Conservation (phyloP, 179 eudicot genomes). For the Amaranthus tricolor region DNA sequence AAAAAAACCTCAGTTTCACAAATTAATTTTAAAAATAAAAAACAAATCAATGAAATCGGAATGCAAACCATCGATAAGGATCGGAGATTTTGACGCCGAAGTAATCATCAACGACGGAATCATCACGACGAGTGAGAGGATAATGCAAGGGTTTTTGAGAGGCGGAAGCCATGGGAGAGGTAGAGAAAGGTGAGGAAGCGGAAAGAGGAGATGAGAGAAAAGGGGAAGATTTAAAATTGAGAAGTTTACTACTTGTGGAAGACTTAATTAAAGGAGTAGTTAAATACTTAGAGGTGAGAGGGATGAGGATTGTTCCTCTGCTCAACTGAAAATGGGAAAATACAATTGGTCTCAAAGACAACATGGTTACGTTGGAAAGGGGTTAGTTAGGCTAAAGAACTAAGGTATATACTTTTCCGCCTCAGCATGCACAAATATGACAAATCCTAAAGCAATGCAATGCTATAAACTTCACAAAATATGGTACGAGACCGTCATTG, state of each 20-base stretch:
- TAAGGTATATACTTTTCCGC: no score
- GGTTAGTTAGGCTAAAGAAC: no score
- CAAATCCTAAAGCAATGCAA: no score
- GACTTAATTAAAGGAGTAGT: background rate
- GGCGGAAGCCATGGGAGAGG: constrained; percentile 29
- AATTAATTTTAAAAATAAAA: background rate
- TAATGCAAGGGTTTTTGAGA: constrained; percentile 42
- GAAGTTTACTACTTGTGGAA: background rate
- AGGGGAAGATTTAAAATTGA: constrained; percentile 1
- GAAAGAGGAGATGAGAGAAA: constrained; percentile 26
- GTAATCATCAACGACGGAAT: constrained; percentile 69
- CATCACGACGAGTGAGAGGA: constrained; percentile 62
- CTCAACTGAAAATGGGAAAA: constrained; percentile 6
- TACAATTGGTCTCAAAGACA: constrained; percentile 7
- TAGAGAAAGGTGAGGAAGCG: constrained; percentile 15
- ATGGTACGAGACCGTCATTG: no score
- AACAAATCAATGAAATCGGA: background rate
- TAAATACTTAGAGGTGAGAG: background rate
- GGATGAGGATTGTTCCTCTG: background rate
- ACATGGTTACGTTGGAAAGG: constrained; percentile 2
- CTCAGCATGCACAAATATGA: no score
- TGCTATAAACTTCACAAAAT: no score
- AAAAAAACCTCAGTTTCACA: background rate
- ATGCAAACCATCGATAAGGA: constrained; percentile 77
- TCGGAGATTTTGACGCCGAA: constrained; percentile 73